Conservation (phyloP, 1,139 yeast genomes). For the Lodderomyces oxycetoniae region DNA sequence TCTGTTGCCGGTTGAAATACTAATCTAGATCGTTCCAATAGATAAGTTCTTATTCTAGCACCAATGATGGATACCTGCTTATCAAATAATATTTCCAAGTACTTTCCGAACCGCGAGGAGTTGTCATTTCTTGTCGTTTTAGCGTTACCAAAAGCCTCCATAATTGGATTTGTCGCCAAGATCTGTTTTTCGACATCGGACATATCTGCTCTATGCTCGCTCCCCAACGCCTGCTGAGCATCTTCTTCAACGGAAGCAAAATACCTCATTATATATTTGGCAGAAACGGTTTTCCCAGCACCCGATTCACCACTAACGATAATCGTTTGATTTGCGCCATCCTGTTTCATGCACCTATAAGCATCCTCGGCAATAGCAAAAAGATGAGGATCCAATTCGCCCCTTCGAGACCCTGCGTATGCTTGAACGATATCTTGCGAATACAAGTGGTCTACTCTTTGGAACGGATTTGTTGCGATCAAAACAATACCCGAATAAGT, state of each 20-base stretch:
- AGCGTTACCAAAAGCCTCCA: slow-evolving; percentile 99
- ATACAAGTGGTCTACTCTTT: slow-evolving; percentile 83
- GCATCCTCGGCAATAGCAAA: slow-evolving; percentile 99
- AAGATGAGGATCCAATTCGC: slow-evolving; percentile 93
- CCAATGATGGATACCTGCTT: slow-evolving; percentile 75
- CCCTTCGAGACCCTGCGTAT: slow-evolving; percentile 87
- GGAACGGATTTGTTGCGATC: slow-evolving; percentile 95
- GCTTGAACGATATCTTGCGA: slow-evolving; percentile 91
- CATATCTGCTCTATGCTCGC: slow-evolving; percentile 58
- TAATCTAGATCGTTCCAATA: slow-evolving; percentile 87
- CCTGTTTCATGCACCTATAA: slow-evolving; percentile 89
- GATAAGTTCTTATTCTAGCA: slow-evolving; percentile 87
- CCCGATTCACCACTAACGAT: slow-evolving; percentile 98
- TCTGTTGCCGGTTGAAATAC: slow-evolving; percentile 89
- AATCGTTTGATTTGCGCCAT: slow-evolving; percentile 83
- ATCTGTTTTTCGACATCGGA: slow-evolving; percentile 92
- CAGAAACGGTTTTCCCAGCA: slow-evolving; percentile 97
- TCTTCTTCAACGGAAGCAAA: slow-evolving; percentile 89
- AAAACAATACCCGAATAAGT: slow-evolving; percentile 96
- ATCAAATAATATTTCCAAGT: slow-evolving; percentile 85
- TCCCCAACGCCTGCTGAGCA: slow-evolving; percentile 18
- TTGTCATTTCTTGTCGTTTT: slow-evolving; percentile 96
- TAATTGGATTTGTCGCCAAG: slow-evolving; percentile 94
- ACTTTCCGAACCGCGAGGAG: slow-evolving; percentile 95
- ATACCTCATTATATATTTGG: slow-evolving; percentile 95